Evolutionary conservation across 1,284 basidiomycete species (phyloP).

Genomic region (Hypsizygus ulmarius): DNA sequence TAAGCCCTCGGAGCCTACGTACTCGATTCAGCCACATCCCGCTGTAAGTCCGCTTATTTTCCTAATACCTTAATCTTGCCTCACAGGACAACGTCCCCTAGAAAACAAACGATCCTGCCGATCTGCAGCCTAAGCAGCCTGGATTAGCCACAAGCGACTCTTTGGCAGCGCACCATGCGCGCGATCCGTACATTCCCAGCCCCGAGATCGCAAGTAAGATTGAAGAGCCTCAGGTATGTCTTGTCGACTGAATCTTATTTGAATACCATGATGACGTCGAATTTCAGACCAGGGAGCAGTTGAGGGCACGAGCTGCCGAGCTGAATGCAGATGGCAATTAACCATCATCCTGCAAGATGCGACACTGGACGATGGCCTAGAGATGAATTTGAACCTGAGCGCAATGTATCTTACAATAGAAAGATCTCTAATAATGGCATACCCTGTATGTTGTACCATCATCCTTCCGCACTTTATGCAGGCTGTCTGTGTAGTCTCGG

Average conservation of each 20-base stretch:
- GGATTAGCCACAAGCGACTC: conserved; percentile 33
- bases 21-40: conserved; percentile 50
- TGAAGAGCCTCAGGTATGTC: conserved; percentile 24
- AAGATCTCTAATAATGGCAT: too few species aligned
- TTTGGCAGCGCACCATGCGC: conserved; percentile 38
- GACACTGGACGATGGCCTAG: too few species aligned
- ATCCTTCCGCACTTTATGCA: too few species aligned
- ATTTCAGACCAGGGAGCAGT: conserved; percentile 53
- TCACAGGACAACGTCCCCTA: conserved; percentile 18
- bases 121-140: conserved; percentile 39
- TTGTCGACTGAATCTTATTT: background rate
- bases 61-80: background rate
- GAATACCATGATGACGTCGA: background rate
- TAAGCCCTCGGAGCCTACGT: conserved; percentile 29
- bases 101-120: conserved; percentile 51
- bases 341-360: background rate
- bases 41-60: conserved; percentile 42
- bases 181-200: conserved; percentile 41
- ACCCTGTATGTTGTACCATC: too few species aligned
- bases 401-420: too few species aligned
- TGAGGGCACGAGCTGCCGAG: conserved; percentile 25
- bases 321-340: background rate
- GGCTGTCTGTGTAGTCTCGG: too few species aligned
- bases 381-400: too few species aligned
- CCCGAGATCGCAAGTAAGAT: conserved; percentile 24